Evolutionary conservation across 495 filamentous ascomycete species (phyloP), one percentile per base, ranked within the genome.

Genomic region (Echria macrotheca): DNA sequence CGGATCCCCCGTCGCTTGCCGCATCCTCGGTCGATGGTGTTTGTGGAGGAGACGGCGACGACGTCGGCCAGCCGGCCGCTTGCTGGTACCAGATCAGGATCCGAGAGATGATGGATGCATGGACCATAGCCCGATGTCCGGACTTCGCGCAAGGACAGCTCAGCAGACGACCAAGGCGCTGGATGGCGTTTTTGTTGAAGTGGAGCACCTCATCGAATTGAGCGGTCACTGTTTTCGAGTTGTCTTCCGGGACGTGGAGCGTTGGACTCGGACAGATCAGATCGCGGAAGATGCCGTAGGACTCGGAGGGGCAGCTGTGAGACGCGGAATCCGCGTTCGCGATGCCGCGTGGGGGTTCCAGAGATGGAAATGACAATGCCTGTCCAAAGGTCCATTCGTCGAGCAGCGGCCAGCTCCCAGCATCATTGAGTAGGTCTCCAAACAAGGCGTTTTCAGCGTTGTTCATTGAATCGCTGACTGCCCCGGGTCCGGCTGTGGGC

Each of bases 71-170:
- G 1, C 41, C 41, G 11, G 5, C 41, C 11, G 41, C 25, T 25
- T 44, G 41, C 24, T 44, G 41, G 31, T 44, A 44, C 41, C 41
- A 44, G 1, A 44, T 44, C 2, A 44, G 17, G 4, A 44, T 31
- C 7, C 41, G 23, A n/a, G 41, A 44, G 11, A 44, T 19, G 18
- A 44, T 44, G 23, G 23, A 29, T 17, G 41, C 41, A 11, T 44
- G 41, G 11, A 44, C 24, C 41, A 31, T 44, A 17, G 17, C 41
- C 12, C 41, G n/a, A 17, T 44, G 41, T 5, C 41, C 41, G 11
- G 23, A 29, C 14, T 44, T 44, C 5, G 41, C 41, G 14, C 41
- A 44, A 10, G 41, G 4, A 31, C 41, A 44, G 5, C 31, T n/a
- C n/a, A 44, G 25, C 3, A 44, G 14, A 11, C 17, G 23, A 5